phyloP scores from a whole-genome alignment of 2,329 filamentous ascomycete species.

The Tolypocladium nubicola region DNA sequence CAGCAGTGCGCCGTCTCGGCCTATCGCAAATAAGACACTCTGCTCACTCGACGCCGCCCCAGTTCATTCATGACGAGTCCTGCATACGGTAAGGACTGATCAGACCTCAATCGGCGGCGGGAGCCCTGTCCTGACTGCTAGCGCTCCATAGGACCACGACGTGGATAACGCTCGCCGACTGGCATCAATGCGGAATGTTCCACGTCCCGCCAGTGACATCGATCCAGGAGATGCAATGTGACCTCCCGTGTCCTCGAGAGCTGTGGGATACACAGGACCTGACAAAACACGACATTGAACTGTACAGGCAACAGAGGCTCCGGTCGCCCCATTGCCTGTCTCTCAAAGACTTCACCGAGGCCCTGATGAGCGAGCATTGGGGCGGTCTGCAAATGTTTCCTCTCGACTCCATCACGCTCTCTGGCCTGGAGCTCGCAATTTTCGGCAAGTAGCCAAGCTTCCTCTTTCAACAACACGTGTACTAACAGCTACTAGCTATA shows the following conservation, averaged over 20 bases:
- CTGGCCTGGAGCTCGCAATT: not conserved
- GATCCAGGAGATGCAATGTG: conserved; percentile 12
- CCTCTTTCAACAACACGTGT: too few species aligned
- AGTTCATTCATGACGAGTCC: not conserved
- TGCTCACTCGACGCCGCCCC: not conserved
- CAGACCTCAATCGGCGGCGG: not conserved
- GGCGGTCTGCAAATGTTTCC: not conserved
- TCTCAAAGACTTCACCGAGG: not conserved
- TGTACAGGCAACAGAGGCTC: not conserved
- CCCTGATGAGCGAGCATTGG: not conserved
- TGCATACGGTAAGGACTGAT: not conserved
- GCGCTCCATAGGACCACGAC: conserved; percentile 8
- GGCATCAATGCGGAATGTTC: conserved; percentile 16
- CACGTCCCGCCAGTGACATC: conserved; percentile 11
- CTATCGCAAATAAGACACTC: not conserved
- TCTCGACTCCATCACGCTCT: not conserved
- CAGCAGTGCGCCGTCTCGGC: conserved; percentile 3
- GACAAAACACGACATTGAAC: conserved; percentile 6
- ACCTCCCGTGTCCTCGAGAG: conserved; percentile 11
- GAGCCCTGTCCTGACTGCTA: not conserved
- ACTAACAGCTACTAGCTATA: not conserved
- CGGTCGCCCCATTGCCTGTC: not conserved
- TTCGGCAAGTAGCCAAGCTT: not conserved
- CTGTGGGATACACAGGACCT: conserved; percentile 14
- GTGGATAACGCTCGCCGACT: conserved; percentile 14